Conservation (phyloP, 2,329 filamentous ascomycete species). For the Drechslerella coelobrocha region DNA sequence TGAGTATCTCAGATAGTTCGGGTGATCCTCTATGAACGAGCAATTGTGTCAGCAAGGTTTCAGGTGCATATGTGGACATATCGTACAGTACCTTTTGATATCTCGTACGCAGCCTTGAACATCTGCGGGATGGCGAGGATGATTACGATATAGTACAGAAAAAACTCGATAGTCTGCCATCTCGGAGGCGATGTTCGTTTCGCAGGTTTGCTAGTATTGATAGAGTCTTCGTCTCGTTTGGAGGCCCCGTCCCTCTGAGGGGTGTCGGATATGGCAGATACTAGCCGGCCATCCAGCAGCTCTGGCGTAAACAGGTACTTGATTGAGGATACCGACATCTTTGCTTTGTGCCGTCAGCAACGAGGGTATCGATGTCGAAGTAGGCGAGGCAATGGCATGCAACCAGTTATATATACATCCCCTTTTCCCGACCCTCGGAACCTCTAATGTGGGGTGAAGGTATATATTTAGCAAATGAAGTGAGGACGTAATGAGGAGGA, state of each 20-base stretch:
- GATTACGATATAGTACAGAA: slow-evolving; percentile 77
- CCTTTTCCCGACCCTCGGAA: slow-evolving; percentile 36
- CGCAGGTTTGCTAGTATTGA: slow-evolving; percentile 24
- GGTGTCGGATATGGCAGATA: slow-evolving; percentile 34
- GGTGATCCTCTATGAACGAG: slow-evolving; percentile 71
- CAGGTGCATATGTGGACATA: not conserved
- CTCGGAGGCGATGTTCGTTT: slow-evolving; percentile 64
- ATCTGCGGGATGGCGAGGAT: slow-evolving; percentile 75
- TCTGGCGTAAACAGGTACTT: slow-evolving; percentile 47
- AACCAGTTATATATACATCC: slow-evolving; percentile 18
- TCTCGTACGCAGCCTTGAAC: slow-evolving; percentile 87
- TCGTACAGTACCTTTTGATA: slow-evolving; percentile 73
- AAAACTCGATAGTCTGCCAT: slow-evolving; percentile 89
- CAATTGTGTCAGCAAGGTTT: slow-evolving; percentile 2
- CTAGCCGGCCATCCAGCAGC: slow-evolving; percentile 44
- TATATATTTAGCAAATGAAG: slow-evolving; percentile 2
- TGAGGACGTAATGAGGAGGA: slow-evolving; percentile 20
- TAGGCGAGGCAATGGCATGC: not conserved
- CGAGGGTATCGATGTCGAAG: not conserved
- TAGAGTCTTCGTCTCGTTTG: slow-evolving; percentile 36
- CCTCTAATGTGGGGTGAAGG: not conserved
- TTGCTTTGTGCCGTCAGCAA: slow-evolving; percentile 15
- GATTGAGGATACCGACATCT: slow-evolving; percentile 42
- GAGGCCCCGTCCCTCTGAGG: slow-evolving; percentile 34
- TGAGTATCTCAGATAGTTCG: slow-evolving; percentile 77